Evolutionary conservation across 352 stramenopile genomes (phyloP).

Genomic region (Peronospora farinosa): DNA sequence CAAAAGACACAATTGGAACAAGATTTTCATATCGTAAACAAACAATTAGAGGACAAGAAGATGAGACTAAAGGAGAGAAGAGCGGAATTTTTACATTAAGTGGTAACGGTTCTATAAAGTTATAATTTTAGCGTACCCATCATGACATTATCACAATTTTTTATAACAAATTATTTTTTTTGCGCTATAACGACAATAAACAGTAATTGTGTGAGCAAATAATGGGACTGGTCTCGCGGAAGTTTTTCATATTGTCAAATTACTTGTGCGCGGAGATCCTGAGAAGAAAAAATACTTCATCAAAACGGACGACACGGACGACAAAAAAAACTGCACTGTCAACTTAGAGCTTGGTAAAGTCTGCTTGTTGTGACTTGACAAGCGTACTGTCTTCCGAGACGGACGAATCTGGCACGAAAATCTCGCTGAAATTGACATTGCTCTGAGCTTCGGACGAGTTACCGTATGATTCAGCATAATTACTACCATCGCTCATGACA

Average conservation of each 20-base stretch:
- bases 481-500: slow-evolving; percentile 27
- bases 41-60: slow-evolving; percentile 46
- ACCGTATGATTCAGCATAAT: slow-evolving; percentile 42
- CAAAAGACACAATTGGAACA: slow-evolving; percentile 43
- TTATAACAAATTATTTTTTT: too few species aligned
- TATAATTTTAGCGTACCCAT: neutral
- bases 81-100: neutral
- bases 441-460: slow-evolving; percentile 50
- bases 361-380: slow-evolving; percentile 35
- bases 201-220: too few species aligned
- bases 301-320: slow-evolving; percentile 4
- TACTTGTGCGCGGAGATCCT: neutral
- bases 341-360: slow-evolving; percentile 54
- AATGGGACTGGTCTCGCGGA: too few species aligned
- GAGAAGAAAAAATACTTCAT: slow-evolving; percentile 4
- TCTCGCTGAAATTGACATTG: slow-evolving; percentile 67
- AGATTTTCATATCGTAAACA: slow-evolving; percentile 40
- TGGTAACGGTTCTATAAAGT: too few species aligned
- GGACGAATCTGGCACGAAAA: slow-evolving; percentile 35
- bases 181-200: too few species aligned
- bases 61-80: slow-evolving; percentile 49
- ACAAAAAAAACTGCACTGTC: slow-evolving; percentile 22
- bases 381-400: slow-evolving; percentile 35
- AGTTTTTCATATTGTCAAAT: too few species aligned
- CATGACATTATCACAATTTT: too few species aligned